Percentiles rank a stretch among this genome's conserved stretches.
These are phyloP conservation scores for Hericium coralloides DNA, from an alignment of 768 basidiomycete genomes.

Conservation along the genomic window DNA sequence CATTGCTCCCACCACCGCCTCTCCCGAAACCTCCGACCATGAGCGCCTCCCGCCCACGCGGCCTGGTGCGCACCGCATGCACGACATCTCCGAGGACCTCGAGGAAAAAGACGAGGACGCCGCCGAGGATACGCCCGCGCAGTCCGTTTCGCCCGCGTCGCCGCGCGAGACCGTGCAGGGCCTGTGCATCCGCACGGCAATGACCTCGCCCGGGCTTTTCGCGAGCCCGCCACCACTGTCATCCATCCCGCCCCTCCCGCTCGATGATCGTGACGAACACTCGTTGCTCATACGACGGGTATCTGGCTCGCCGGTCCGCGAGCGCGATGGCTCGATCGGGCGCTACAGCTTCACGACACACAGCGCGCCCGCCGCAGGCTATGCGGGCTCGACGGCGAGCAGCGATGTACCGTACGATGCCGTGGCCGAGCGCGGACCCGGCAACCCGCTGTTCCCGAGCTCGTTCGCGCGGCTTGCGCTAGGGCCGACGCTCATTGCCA, in stretches of 20 bases:
- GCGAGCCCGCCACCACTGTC: slow-evolving; percentile 11
- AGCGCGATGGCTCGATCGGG: background rate
- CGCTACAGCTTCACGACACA: slow-evolving; percentile 5
- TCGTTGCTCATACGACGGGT: too few species aligned
- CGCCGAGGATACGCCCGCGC: background rate
- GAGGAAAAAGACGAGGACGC: slow-evolving; percentile 7
- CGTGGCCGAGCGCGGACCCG: slow-evolving; percentile 57
- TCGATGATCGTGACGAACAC: background rate
- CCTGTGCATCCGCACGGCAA: slow-evolving; percentile 43
- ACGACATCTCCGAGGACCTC: slow-evolving; percentile 16
- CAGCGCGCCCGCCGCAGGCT: slow-evolving; percentile 7
- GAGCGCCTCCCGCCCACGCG: slow-evolving; percentile 21
- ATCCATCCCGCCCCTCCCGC: slow-evolving; percentile 18
- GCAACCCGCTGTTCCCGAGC: slow-evolving; percentile 74
- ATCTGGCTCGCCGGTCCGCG: background rate
- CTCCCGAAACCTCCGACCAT: slow-evolving; percentile 5
- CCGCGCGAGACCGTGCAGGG: slow-evolving; percentile 35
- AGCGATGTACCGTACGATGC: slow-evolving; percentile 33
- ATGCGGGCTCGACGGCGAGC: slow-evolving; percentile 10
- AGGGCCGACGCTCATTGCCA: slow-evolving; percentile 56
- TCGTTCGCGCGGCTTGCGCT: slow-evolving; percentile 63
- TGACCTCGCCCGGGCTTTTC: slow-evolving; percentile 20
- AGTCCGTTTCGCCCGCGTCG: background rate
- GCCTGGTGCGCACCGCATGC: slow-evolving; percentile 30
- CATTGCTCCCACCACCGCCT: slow-evolving; percentile 24